Evolutionary conservation across 2,329 filamentous ascomycete genomes (phyloP), one percentile per base, ranked within the genome.

Genomic region (Cercospora citrullina): DNA sequence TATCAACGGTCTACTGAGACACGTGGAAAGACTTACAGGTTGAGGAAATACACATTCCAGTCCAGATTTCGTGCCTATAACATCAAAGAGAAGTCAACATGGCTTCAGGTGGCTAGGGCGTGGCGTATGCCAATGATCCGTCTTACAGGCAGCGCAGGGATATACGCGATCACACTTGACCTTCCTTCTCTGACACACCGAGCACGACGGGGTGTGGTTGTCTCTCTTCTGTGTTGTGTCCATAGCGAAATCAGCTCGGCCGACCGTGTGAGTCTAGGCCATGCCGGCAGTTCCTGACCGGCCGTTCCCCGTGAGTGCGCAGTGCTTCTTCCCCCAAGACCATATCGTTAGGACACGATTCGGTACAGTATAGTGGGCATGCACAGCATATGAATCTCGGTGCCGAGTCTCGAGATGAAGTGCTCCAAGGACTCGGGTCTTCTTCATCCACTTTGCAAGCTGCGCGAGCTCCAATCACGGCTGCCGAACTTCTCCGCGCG

Each of bases 121-220:
- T 59, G 55, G 55, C 55, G 28, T 31, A 23, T 14, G 55, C 48
- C 31, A 7, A 42, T 14, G 33, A 28, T 42, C 6, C 18, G 7
- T 42, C 62, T 64, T 64, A 60, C 64, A 65, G 26, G 64, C 64
- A 60, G 64, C 64, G 39, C 64, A 65, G 26, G 64, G 64, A 39
- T 65, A 60, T 63, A 58, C 67, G 62, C 73, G 67, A 69, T 73
- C 69, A 55, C 74, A 75, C 55, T 75, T 75, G 48, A 75, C 70
- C 68, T 72, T 73, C n/a, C 70, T 60, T 42, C 69, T 65, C 64
- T 71, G 70, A 57, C 74, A 75, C 8, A 75, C 71, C 5, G 72
- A 70, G 61, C 74, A 75, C 26, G 69, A 72, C 3, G 73, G 73
- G 23, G 72, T 75, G 63, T 72, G 70, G 55, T 75, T 75, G 53